Conservation (phyloP, 164 flowering plant species). For the grape (Vitis vinifera) region ASM3070453v1 NC_081805.1:7901501-7902000, state of each 20-base stretch:
- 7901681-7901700: not conserved
- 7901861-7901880: constrained; percentile 26
- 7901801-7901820: constrained; percentile 14
- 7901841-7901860: constrained; percentile 1
- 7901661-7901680: not conserved
- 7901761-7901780: not conserved
- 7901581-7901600: not conserved
- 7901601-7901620: not conserved
- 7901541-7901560: not conserved
- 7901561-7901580: not conserved
- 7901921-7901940: not conserved
- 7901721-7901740: not conserved
- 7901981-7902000: not conserved
- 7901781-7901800: constrained; percentile 11
- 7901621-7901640: constrained; percentile 14
- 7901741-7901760: constrained; percentile 2
- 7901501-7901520: not conserved
- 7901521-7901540: not conserved
- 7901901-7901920: constrained; percentile 1
- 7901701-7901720: not conserved
- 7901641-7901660: not conserved
- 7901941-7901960: not conserved
- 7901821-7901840: not conserved
- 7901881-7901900: constrained; percentile 9
- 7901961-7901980: not conserved